These are phyloP conservation scores for Alisma plantagoaquatica DNA, from an alignment of 106 monocot species.

Conservation along the genomic window DNA sequence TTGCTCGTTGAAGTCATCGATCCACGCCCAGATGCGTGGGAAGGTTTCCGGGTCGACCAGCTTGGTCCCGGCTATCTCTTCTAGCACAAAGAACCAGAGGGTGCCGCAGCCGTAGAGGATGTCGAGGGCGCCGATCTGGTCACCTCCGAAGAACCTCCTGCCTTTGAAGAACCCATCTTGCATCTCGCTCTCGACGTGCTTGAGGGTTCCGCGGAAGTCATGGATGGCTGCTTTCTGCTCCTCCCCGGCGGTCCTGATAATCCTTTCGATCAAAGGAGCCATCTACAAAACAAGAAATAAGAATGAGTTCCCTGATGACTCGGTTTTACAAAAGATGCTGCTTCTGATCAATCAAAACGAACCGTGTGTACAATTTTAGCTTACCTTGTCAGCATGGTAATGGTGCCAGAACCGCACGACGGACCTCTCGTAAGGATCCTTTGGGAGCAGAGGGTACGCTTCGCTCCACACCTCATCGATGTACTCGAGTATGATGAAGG, in stretches of 20 bases:
- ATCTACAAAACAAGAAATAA: no score
- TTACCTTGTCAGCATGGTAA: constrained; percentile 6
- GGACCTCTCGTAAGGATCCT: constrained; percentile 7
- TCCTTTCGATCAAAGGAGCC: background rate
- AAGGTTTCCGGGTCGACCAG: constrained; percentile 6
- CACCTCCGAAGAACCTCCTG: no score
- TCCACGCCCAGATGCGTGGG: constrained; percentile 2
- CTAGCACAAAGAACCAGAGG: constrained; percentile 1
- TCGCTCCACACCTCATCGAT: constrained; percentile 6
- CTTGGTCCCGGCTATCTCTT: constrained; percentile 7
- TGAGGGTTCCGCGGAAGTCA: background rate
- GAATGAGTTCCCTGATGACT: background rate
- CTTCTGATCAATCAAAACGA: background rate
- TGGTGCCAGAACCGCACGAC: constrained; percentile 4
- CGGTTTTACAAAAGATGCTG: background rate
- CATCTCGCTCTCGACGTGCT: constrained; percentile 2
- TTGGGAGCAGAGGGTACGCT: background rate
- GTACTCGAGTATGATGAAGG: constrained; percentile 8
- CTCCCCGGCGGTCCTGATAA: constrained; percentile 6
- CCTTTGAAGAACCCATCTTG: no score
- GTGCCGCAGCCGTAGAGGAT: constrained; percentile 3
- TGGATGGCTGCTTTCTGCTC: constrained; percentile 6
- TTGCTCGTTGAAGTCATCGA: background rate
- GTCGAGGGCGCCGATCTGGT: background rate
- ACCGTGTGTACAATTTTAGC: background rate